A percentile compares a stretch with the other conserved stretches of the same genome.
Evolutionary conservation across 2,329 filamentous ascomycete species (phyloP).

Genomic region (Colletotrichum magnum): DNA sequence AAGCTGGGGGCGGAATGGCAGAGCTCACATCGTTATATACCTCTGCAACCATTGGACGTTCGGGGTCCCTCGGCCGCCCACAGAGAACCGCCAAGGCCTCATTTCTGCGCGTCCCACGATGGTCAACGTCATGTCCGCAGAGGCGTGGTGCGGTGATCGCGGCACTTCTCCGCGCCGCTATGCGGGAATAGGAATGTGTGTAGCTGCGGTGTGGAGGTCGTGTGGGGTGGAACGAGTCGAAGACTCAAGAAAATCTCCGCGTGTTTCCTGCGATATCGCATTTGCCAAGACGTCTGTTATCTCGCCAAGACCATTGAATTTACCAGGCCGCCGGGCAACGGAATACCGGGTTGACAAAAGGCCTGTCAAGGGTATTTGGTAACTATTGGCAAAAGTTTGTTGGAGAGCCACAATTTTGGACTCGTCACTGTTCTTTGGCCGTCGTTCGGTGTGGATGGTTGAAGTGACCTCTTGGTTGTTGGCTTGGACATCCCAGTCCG

Average conservation of each 20-base stretch:
- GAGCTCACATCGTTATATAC: not conserved
- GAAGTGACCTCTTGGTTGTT: not conserved
- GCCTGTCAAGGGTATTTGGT: not conserved
- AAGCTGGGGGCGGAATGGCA: not conserved
- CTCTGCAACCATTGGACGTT: no score
- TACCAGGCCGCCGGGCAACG: constrained; percentile 11
- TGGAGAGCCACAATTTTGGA: not conserved
- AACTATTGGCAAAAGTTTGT: not conserved
- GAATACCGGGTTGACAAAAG: no score
- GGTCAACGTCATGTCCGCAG: constrained; percentile 22
- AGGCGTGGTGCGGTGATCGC: not conserved
- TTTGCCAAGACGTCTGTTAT: constrained; percentile 34
- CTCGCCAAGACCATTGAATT: constrained; percentile 23
- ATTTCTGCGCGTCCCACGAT: not conserved
- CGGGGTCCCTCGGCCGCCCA: not conserved
- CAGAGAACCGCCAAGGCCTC: constrained; percentile 26
- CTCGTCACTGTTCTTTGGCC: not conserved
- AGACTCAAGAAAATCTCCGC: not conserved
- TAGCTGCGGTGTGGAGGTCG: constrained; percentile 23
- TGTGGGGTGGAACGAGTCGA: constrained; percentile 19
- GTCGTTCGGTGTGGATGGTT: no score
- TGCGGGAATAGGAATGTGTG: constrained; percentile 36
- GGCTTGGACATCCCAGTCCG: not conserved
- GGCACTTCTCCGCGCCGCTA: constrained; percentile 19
- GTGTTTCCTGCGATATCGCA: constrained; percentile 6